Percentiles rank a stretch among this genome's conserved stretches.
These are phyloP conservation scores for Adansonia gregorii DNA, from an alignment of 441 rosid genomes.

Conservation along the genomic window DNA sequence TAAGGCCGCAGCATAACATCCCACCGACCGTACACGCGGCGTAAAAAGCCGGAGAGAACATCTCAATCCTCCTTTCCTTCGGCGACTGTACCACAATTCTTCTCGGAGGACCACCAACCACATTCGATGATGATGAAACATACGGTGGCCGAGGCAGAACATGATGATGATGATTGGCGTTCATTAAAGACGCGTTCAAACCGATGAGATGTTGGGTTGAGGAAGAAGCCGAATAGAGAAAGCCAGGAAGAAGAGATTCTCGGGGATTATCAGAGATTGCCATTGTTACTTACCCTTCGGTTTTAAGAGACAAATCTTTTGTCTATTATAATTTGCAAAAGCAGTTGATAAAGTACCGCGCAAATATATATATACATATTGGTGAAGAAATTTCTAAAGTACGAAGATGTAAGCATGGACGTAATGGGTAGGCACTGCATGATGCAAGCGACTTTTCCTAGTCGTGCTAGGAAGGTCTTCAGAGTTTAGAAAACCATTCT, in stretches of 20 bases:
- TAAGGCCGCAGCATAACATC: slow-evolving; percentile 60
- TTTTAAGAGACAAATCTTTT: no score
- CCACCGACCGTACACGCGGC: slow-evolving; percentile 73
- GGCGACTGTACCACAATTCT: slow-evolving; percentile 50
- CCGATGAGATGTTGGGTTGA: slow-evolving; percentile 31
- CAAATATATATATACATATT: no score
- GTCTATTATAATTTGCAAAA: background rate
- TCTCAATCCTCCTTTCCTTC: slow-evolving; percentile 50
- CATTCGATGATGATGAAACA: slow-evolving; percentile 25
- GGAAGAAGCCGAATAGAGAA: slow-evolving; percentile 52
- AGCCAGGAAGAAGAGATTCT: slow-evolving; percentile 53
- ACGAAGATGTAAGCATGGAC: background rate
- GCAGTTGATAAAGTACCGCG: no score
- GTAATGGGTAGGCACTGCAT: background rate
- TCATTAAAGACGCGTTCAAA: slow-evolving; percentile 29
- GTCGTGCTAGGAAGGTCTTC: no score
- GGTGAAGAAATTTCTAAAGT: no score
- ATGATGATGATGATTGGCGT: slow-evolving; percentile 19
- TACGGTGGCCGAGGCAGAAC: slow-evolving; percentile 30
- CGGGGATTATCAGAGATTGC: slow-evolving; percentile 38
- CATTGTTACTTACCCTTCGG: slow-evolving; percentile 35
- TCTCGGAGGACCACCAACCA: background rate
- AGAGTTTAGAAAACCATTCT: no score
- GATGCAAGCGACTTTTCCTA: no score
- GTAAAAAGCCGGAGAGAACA: slow-evolving; percentile 66